Evolutionary conservation across 1,284 basidiomycete species (phyloP).

Genomic region (Cerrena zonata): DNA sequence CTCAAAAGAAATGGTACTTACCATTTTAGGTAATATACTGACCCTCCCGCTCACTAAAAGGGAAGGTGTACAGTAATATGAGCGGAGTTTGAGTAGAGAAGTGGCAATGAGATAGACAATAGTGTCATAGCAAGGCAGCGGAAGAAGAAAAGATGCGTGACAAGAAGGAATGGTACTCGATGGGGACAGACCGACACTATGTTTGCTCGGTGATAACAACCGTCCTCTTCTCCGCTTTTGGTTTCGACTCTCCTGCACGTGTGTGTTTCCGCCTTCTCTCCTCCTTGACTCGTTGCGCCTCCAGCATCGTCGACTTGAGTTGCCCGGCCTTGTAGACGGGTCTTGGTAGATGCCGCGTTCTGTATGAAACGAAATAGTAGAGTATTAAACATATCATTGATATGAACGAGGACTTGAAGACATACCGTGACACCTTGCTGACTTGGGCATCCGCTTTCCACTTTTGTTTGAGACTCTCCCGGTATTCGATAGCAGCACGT

Average conservation of each 20-base stretch:
- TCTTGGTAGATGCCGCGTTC: slow-evolving; percentile 84
- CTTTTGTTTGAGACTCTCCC: slow-evolving; percentile 80
- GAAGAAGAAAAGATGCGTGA: too few relatives aligned
- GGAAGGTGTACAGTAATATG: too few relatives aligned
- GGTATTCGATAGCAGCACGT: slow-evolving; percentile 87
- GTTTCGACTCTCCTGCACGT: slow-evolving; percentile 79
- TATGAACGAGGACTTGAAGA: slow-evolving; percentile 3
- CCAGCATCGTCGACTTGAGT: slow-evolving; percentile 91
- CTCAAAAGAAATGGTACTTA: neutral
- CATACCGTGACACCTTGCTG: slow-evolving; percentile 74
- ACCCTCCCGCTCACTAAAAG: too few relatives aligned
- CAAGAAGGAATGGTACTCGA: too few relatives aligned
- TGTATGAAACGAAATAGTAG: too few relatives aligned
- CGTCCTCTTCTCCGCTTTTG: slow-evolving; percentile 88
- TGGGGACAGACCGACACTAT: slow-evolving; percentile 25
- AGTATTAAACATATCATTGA: too few relatives aligned
- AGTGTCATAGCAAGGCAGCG: neutral
- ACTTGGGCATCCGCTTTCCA: slow-evolving; percentile 87
- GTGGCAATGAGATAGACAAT: too few relatives aligned
- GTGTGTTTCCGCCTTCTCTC: slow-evolving; percentile 87
- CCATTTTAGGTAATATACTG: neutral
- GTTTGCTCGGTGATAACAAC: slow-evolving; percentile 76
- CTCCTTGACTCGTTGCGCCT: slow-evolving; percentile 85
- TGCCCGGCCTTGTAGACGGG: slow-evolving; percentile 82
- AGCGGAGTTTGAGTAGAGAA: too few relatives aligned